phyloP scores from a whole-genome alignment of 148 eudicot genomes.

The Limonium bicolor region DNA sequence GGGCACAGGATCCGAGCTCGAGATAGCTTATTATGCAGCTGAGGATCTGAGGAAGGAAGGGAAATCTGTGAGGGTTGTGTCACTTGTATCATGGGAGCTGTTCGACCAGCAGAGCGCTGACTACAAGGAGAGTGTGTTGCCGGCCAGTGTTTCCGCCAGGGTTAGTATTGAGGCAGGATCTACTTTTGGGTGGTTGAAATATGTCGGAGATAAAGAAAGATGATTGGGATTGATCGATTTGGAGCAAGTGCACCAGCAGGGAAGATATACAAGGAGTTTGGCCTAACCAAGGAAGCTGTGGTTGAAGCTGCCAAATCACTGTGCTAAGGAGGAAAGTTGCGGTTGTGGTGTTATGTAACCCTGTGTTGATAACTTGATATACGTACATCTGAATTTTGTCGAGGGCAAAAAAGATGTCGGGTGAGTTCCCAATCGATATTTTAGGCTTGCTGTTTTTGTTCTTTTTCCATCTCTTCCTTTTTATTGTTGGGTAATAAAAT shows the following conservation, averaged over 20 bases:
- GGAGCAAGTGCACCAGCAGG: conserved; percentile 98
- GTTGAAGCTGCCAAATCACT: conserved; percentile 75
- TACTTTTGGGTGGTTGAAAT: conserved; percentile 79
- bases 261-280: conserved; percentile 86
- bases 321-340: conserved; percentile 13
- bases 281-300: conserved; percentile 78
- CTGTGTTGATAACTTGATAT: no score
- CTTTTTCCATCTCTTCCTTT: no score
- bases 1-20: conserved; percentile 90
- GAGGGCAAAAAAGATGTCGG: no score
- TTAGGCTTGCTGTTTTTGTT: no score
- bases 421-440: no score
- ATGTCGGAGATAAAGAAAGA: conserved; percentile 53
- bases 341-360: neutral
- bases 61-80: conserved; percentile 83
- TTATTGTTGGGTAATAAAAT: no score
- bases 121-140: conserved; percentile 84
- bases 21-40: conserved; percentile 73
- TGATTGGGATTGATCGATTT: conserved; percentile 82
- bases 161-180: conserved; percentile 97
- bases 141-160: conserved; percentile 57
- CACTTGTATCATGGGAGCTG: conserved; percentile 89
- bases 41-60: conserved; percentile 94
- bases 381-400: no score
- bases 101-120: conserved; percentile 65